Conservation (phyloP, 192 early-diverging fungal species). For the Phycomyces blakesleeanus region DNA sequence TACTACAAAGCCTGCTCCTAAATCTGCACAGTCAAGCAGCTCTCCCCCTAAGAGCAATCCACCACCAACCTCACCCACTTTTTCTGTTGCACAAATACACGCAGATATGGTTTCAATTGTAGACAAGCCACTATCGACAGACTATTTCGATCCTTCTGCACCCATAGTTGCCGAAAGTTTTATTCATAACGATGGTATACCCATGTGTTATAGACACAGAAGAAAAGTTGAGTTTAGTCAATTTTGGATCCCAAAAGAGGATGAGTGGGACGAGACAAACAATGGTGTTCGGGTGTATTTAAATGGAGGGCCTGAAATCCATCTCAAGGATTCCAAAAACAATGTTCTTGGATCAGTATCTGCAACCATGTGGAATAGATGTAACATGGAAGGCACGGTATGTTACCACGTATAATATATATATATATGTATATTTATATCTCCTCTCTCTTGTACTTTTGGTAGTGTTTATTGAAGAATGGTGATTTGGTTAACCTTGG, state of each 20-base stretch:
- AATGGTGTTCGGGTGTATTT: constrained; percentile 18
- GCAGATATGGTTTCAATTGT: no score
- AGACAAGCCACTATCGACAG: no score
- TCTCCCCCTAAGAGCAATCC: no score
- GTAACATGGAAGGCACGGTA: constrained; percentile 33
- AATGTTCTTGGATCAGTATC: constrained; percentile 13
- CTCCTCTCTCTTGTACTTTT: no score
- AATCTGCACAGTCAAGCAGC: no score
- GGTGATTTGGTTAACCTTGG: constrained; percentile 21
- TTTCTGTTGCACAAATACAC: no score
- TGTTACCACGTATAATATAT: no score
- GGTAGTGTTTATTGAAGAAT: constrained; percentile 20
- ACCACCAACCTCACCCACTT: no score
- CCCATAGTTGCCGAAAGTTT: no score
- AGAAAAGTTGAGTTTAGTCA: constrained; percentile 13
- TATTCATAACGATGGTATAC: not conserved
- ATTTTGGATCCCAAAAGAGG: constrained; percentile 38
- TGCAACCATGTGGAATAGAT: constrained; percentile 12
- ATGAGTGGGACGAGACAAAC: constrained; percentile 28
- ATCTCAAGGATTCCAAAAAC: not conserved
- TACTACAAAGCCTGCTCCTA: no score
- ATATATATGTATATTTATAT: no score
- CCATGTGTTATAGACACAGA: constrained; percentile 12
- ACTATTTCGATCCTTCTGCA: no score
- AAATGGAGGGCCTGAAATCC: not conserved